Evolutionary conservation across 169 alveolate genomes (phyloP).

Genomic region (Cryptosporidium felis): DNA sequence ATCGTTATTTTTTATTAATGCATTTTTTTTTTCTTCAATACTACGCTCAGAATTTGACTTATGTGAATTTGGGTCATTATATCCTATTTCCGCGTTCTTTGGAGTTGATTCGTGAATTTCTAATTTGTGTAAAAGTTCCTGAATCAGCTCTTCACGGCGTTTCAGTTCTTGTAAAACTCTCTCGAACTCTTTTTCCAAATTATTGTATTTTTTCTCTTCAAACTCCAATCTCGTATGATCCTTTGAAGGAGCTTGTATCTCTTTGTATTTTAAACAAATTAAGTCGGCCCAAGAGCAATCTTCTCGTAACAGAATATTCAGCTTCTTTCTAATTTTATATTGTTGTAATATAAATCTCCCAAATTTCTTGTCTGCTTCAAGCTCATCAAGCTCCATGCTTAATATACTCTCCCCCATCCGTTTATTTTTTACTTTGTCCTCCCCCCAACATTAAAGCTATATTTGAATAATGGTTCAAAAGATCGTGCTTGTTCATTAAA

Average conservation of each 20-base stretch:
- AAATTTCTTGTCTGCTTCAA: background rate
- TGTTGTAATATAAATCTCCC: slow-evolving; percentile 39
- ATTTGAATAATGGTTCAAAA: background rate
- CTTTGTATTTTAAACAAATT: slow-evolving; percentile 29
- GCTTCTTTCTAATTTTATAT: slow-evolving; percentile 17
- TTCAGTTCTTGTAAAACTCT: slow-evolving; percentile 51
- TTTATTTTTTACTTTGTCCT: background rate
- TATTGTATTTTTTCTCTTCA: background rate
- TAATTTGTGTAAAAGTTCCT: slow-evolving; percentile 17
- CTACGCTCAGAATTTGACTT: background rate
- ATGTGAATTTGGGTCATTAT: background rate
- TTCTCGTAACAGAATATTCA: background rate
- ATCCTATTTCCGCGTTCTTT: slow-evolving; percentile 1
- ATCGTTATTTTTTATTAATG: background rate
- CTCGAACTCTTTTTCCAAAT: slow-evolving; percentile 13
- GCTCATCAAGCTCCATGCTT: background rate
- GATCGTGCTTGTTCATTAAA: background rate
- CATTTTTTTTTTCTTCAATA: background rate
- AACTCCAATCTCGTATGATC: background rate
- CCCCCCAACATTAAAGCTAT: background rate
- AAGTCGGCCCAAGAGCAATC: background rate
- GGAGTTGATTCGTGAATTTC: slow-evolving; percentile 24
- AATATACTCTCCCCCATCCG: too few species aligned
- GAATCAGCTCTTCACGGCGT: slow-evolving; percentile 61
- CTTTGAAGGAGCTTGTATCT: too few species aligned